A percentile compares a stretch with the other conserved stretches of the same genome.
phyloP scores from a whole-genome alignment of 305 asterid genomes.

The Nicotiana rustica region DNA sequence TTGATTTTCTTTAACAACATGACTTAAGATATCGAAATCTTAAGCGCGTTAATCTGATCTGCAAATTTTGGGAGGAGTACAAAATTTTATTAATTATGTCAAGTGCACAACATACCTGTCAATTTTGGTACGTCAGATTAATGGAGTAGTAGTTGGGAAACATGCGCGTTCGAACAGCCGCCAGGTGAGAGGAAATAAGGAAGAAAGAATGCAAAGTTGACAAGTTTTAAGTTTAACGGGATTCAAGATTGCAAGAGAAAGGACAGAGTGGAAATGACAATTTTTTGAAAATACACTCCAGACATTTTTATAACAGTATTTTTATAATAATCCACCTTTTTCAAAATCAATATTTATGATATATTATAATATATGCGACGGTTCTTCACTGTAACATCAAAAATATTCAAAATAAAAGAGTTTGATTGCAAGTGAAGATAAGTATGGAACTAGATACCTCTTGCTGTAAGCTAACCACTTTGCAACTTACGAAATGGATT shows the following conservation, averaged over 20 bases:
- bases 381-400: too few relatives aligned
- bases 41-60: conserved; percentile 30
- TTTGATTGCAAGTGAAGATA: not conserved
- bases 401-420: too few relatives aligned
- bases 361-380: too few relatives aligned
- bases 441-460: not conserved
- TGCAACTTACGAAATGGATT: not conserved
- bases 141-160: not conserved
- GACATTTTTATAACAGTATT: too few relatives aligned
- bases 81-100: not conserved
- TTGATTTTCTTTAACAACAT: conserved; percentile 15
- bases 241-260: not conserved
- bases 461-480: not conserved
- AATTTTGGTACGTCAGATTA: conserved; percentile 3
- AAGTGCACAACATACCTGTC: not conserved
- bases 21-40: not conserved
- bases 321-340: too few relatives aligned
- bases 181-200: conserved; percentile 1
- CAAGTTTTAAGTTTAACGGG: not conserved
- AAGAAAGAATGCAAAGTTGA: conserved; percentile 11
- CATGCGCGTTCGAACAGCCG: conserved; percentile 15
- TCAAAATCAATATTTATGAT: too few relatives aligned
- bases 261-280: not conserved
- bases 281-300: too few relatives aligned
- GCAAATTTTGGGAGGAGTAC: not conserved